Conservation (phyloP, 1,284 basidiomycete species). For the Ceratobasidium sp. region DNA sequence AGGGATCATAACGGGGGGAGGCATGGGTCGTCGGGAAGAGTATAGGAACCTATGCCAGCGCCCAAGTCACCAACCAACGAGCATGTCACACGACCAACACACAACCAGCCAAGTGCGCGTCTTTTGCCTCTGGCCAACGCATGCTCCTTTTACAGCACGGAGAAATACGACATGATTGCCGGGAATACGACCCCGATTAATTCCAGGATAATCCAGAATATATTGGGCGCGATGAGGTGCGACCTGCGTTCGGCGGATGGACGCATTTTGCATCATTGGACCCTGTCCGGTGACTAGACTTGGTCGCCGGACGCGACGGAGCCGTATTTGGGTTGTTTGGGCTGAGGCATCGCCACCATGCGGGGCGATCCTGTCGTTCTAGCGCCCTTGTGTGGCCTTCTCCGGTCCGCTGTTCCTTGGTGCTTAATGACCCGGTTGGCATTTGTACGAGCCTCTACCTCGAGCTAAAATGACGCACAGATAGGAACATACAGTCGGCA, state of each 20-base stretch:
- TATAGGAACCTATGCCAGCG: not conserved
- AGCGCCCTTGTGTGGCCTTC: not conserved
- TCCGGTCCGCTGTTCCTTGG: no score
- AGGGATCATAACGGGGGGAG: not conserved
- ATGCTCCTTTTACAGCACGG: not conserved
- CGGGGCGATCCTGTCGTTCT: not conserved
- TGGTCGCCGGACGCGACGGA: not conserved
- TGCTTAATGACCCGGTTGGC: not conserved
- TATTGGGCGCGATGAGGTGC: conserved; percentile 16
- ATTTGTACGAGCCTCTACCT: not conserved
- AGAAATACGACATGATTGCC: conserved; percentile 15
- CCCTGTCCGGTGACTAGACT: not conserved
- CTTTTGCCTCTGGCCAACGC: conserved; percentile 20
- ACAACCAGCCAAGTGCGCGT: not conserved
- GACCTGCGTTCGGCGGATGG: conserved; percentile 20
- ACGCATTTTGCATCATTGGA: not conserved
- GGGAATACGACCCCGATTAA: not conserved
- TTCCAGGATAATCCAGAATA: not conserved
- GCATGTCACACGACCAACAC: not conserved
- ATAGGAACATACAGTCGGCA: not conserved
- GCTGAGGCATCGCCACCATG: conserved; percentile 1
- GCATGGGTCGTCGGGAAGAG: not conserved
- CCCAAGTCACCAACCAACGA: not conserved
- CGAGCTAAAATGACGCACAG: not conserved
- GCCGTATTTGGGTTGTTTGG: no score